These are phyloP conservation scores for Narthecium ossifragum DNA, from an alignment of 106 monocot genomes.

Conservation along the genomic window DNA sequence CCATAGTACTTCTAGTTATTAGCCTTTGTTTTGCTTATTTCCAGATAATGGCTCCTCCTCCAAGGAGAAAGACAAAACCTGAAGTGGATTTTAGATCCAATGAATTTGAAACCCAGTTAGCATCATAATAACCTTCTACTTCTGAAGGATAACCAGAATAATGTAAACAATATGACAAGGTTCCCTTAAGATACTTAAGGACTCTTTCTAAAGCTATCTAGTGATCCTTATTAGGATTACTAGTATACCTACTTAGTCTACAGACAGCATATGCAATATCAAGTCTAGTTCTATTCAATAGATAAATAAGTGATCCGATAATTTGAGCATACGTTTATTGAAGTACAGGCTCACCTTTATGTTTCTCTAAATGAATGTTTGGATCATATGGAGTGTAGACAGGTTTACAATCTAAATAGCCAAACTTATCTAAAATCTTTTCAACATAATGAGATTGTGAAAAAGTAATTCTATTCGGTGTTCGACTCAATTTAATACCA, in stretches of 20 bases:
- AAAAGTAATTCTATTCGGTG: neutral
- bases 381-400: neutral
- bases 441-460: neutral
- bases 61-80: neutral
- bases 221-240: neutral
- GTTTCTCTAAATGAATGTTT: too few species aligned
- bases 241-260: too few species aligned
- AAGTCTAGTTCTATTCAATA: neutral
- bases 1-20: neutral
- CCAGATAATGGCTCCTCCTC: neutral
- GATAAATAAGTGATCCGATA: neutral
- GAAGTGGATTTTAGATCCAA: neutral
- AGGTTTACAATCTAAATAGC: neutral
- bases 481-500: neutral
- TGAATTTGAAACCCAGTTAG: too few species aligned
- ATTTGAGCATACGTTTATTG: too few species aligned
- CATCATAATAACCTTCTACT: neutral
- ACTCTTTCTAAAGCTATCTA: neutral
- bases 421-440: neutral
- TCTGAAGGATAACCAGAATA: neutral
- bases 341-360: too few species aligned
- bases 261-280: neutral
- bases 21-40: neutral
- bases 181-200: neutral
- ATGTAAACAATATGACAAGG: neutral